Evolutionary conservation across 2,329 filamentous ascomycete genomes (phyloP), one percentile per base, ranked within the genome.

Genomic region (Phialophora tarda): DNA sequence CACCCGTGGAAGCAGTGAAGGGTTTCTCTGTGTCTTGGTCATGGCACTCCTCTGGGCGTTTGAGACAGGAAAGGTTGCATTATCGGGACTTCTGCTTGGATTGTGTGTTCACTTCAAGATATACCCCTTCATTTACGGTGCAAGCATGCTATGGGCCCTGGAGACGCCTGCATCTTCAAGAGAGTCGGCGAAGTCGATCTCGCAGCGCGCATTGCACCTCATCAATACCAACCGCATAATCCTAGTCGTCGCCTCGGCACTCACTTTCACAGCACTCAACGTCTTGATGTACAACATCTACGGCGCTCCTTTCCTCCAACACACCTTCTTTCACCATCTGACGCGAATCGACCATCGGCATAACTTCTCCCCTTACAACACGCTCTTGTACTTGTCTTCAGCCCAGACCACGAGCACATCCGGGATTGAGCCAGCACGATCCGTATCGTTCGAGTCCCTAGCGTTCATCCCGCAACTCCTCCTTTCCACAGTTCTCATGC

Each of bases 361-460:
- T 81, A 99, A 99, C 81, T 99, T 99, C 81, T 97, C 93, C 10
- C 91, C 93, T 1, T 99, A 98, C 83, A 97, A 97, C 78, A 91
- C 89, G 0, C 85, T 97, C 7, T 85, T 99, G 2, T 97, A 99
- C 77, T 85, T 97, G 50, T 89, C 89, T 58, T 96, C 95, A 0
- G 88, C 91, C 1, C 79, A 82, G 1, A 77, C 82, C 0, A 77
- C 81, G 0, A 73, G 77, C 44, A 69, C 73, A 1, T 73, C 79
- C 11, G 56, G 47, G 5, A 28, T 64, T 6, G 26, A 67, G 7
- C 68, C 66, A 23, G 69, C 64, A 38, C 44, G 21, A 44, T 85
- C 54, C 76, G 78, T 77, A 77, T 78, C 79, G 26, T 82, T 93
- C 59, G 93, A 97, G 76, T 91, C 91, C 0, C 79, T 97, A 4